phyloP scores from a whole-genome alignment of 306 rosid genomes.

The Astragalus glycyphyllos region DNA sequence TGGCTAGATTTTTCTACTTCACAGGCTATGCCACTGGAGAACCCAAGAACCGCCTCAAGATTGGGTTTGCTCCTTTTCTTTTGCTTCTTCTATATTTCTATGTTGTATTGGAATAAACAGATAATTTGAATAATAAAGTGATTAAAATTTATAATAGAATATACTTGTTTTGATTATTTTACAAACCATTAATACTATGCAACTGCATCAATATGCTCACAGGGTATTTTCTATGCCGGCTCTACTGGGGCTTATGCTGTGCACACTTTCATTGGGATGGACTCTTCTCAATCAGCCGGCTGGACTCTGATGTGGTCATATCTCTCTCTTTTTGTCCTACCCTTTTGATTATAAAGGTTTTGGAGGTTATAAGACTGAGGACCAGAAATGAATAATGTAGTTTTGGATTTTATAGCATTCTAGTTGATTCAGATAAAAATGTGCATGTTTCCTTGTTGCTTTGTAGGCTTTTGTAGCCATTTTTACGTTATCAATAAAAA shows the following conservation, averaged over 20 bases:
- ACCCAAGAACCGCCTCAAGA: conserved; percentile 68
- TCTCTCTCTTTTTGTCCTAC: not conserved
- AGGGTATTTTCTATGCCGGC: conserved; percentile 60
- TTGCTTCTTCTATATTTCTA: too few relatives aligned
- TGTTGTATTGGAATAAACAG: too few relatives aligned
- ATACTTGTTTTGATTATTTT: not conserved
- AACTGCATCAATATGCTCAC: conserved; percentile 37
- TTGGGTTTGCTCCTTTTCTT: conserved; percentile 51
- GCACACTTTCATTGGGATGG: conserved; percentile 68
- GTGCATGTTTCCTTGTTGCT: too few relatives aligned
- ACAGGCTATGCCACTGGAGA: conserved; percentile 78
- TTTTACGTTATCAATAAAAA: too few relatives aligned
- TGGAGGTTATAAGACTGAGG: not conserved
- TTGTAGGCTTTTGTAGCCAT: too few relatives aligned
- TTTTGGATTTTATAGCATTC: not conserved
- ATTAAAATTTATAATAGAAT: too few relatives aligned
- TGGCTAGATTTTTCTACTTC: conserved; percentile 77
- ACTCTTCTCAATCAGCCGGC: conserved; percentile 48
- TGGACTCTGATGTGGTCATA: conserved; percentile 31
- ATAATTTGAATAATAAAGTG: too few relatives aligned
- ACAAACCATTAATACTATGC: conserved; percentile 10
- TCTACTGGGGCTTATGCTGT: conserved; percentile 56
- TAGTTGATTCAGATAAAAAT: too few relatives aligned
- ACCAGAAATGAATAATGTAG: conserved; percentile 1
- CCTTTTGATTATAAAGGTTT: conserved; percentile 1